phyloP scores from a whole-genome alignment of 83 land plant genomes.

The Picea engelmannii region DNA sequence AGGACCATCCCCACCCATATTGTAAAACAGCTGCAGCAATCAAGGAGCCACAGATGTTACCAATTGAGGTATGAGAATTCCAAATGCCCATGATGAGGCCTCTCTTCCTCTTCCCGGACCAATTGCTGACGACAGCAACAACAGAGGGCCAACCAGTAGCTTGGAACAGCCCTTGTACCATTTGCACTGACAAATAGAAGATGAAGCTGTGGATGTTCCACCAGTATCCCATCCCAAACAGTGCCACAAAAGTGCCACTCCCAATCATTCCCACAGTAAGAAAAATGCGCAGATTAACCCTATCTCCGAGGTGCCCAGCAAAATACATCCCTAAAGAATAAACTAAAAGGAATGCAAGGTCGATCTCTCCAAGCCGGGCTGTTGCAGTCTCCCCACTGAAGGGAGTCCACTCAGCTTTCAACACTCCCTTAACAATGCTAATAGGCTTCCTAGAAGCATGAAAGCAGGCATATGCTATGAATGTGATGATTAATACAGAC shows the following conservation, averaged over 20 bases:
- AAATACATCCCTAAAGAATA: slow-evolving; percentile 77
- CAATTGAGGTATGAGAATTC: slow-evolving; percentile 86
- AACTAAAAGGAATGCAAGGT: slow-evolving; percentile 69
- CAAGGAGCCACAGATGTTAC: slow-evolving; percentile 70
- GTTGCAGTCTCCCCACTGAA: slow-evolving; percentile 65
- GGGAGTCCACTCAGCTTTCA: slow-evolving; percentile 70
- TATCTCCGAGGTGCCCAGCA: slow-evolving; percentile 75
- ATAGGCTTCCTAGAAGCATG: slow-evolving; percentile 90
- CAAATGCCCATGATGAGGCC: slow-evolving; percentile 92
- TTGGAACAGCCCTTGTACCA: slow-evolving; percentile 71
- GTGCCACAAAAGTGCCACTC: slow-evolving; percentile 49
- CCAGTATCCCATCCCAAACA: slow-evolving; percentile 78
- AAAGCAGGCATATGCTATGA: slow-evolving; percentile 81
- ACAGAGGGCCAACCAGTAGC: slow-evolving; percentile 92
- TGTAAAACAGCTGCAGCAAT: slow-evolving; percentile 70
- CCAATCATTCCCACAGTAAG: slow-evolving; percentile 71
- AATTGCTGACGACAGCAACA: slow-evolving; percentile 77
- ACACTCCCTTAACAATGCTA: slow-evolving; percentile 71
- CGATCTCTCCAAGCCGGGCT: slow-evolving; percentile 78
- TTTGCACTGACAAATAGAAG: slow-evolving; percentile 62
- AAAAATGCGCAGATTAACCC: slow-evolving; percentile 59
- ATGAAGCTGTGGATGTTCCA: slow-evolving; percentile 47
- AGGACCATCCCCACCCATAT: slow-evolving; percentile 91
- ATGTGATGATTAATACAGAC: slow-evolving; percentile 65
- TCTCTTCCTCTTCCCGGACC: slow-evolving; percentile 75